phyloP scores from a whole-genome alignment of 2,329 filamentous ascomycete genomes.

The Colletotrichum eleusines region DNA sequence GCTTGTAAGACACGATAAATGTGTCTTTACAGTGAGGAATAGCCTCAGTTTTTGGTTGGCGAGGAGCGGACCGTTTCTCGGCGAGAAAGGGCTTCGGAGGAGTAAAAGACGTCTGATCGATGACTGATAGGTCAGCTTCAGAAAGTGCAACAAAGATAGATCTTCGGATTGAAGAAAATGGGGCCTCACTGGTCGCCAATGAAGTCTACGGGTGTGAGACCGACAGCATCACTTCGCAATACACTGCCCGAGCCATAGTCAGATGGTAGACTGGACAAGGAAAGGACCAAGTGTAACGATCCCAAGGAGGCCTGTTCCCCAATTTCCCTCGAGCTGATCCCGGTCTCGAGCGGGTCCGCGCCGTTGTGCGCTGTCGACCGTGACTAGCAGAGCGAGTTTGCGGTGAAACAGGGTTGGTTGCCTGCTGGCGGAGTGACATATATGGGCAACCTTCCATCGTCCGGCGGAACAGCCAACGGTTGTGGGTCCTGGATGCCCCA shows the following conservation, averaged over 20 bases:
- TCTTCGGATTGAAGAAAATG: neutral
- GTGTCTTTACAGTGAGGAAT: neutral
- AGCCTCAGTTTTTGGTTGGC: neutral
- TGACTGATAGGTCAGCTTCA: neutral
- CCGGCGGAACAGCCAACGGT: neutral
- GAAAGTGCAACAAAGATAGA: neutral
- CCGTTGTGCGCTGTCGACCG: no score
- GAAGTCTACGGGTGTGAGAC: neutral
- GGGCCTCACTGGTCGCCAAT: neutral
- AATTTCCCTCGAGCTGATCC: no score
- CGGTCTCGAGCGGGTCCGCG: neutral
- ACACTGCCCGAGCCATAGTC: slow-evolving; percentile 7
- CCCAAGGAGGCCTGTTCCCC: neutral
- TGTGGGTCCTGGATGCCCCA: neutral
- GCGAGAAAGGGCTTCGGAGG: neutral
- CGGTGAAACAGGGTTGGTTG: neutral
- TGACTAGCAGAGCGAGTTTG: neutral
- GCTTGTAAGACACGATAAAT: neutral
- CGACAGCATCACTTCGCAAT: slow-evolving; percentile 7
- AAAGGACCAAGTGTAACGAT: neutral
- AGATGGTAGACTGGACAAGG: neutral
- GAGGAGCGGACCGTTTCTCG: neutral
- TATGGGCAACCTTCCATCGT: neutral
- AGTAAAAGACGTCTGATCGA: neutral
- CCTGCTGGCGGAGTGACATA: neutral